Evolutionary conservation across 2,329 filamentous ascomycete genomes (phyloP).

Genomic region (Colletotrichum sp.): DNA sequence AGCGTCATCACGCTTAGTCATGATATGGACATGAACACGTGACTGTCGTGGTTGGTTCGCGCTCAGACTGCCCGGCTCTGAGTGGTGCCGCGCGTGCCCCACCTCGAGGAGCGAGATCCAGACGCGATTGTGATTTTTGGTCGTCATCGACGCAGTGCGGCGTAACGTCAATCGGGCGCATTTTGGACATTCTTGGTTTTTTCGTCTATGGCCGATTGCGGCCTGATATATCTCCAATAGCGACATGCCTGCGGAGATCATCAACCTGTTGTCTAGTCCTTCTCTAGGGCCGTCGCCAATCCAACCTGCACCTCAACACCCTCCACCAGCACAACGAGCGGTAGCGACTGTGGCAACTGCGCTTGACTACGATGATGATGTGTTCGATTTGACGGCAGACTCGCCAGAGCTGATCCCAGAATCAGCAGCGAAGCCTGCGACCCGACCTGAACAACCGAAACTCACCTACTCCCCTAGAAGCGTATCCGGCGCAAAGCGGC

Average conservation of each 20-base stretch:
- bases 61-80: neutral
- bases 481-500: neutral
- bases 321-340: neutral
- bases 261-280: constrained; percentile 38
- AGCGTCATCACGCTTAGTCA: too few relatives aligned
- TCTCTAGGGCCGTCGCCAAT: neutral
- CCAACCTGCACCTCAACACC: neutral
- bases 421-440: neutral
- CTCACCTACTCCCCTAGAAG: neutral
- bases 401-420: neutral
- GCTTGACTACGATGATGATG: neutral
- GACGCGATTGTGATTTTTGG: neutral
- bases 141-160: neutral
- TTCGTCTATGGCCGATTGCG: neutral
- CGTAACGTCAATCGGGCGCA: neutral
- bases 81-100: neutral
- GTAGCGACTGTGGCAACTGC: neutral
- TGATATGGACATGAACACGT: too few relatives aligned
- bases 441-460: neutral
- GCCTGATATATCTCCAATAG: neutral
- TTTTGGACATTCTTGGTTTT: neutral
- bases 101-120: neutral
- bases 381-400: constrained; percentile 23
- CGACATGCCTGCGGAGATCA: constrained; percentile 38
- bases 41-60: neutral